Evolutionary conservation across 371 early-diverging fungal genomes (phyloP).

Genomic region (Nematocida parisii): DNA sequence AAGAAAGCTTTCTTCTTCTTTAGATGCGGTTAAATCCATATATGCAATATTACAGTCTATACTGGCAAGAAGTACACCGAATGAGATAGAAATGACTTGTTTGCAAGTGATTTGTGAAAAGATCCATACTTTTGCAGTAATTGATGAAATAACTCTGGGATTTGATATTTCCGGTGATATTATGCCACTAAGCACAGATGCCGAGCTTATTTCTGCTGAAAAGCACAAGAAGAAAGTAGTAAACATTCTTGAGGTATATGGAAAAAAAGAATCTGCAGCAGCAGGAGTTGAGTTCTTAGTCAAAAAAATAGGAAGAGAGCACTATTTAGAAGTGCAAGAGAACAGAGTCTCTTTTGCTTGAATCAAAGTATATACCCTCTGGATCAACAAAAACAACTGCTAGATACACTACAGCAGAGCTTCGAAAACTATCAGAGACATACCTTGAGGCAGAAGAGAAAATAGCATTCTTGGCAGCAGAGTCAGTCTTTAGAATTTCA

Average conservation of each 20-base stretch:
- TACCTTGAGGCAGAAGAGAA: slow-evolving; percentile 80
- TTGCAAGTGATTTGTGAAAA: slow-evolving; percentile 4
- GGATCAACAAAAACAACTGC: slow-evolving; percentile 74
- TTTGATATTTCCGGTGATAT: slow-evolving; percentile 57
- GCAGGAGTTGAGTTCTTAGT: slow-evolving; percentile 15
- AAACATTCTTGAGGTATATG: slow-evolving; percentile 55
- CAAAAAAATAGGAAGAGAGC: slow-evolving; percentile 56
- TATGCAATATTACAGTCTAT: slow-evolving; percentile 11
- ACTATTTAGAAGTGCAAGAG: slow-evolving; percentile 25
- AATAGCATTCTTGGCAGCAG: slow-evolving; percentile 62
- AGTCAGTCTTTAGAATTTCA: slow-evolving; percentile 25
- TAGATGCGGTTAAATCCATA: neutral
- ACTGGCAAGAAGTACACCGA: neutral
- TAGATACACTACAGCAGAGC: slow-evolving; percentile 79
- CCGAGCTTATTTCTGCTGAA: slow-evolving; percentile 45
- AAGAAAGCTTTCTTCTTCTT: slow-evolving; percentile 14
- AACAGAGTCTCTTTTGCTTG: neutral
- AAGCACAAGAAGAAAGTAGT: slow-evolving; percentile 49
- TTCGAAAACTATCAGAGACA: slow-evolving; percentile 73
- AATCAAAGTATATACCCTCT: slow-evolving; percentile 74
- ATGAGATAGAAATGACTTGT: neutral
- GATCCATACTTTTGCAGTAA: neutral
- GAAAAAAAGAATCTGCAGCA: slow-evolving; percentile 32
- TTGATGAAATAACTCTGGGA: slow-evolving; percentile 5
- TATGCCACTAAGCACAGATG: slow-evolving; percentile 53